Conservation (phyloP, 768 basidiomycete species). For the Termitomyces sp. region DNA sequence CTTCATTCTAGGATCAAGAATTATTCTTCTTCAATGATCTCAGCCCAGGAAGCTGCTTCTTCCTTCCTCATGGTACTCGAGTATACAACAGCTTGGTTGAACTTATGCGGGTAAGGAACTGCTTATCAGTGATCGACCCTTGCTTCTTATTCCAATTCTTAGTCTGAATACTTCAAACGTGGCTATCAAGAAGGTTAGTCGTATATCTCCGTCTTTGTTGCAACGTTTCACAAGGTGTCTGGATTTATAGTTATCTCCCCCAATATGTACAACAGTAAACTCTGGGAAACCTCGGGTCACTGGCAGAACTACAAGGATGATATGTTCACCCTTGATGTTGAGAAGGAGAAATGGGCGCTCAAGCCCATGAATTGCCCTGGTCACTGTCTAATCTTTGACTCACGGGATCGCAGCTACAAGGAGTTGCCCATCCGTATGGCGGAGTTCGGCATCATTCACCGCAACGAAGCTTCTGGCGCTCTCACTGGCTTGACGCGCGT, state of each 20-base stretch:
- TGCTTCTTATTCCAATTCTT: neutral
- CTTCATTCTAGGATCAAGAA: conserved; percentile 75
- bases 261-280: conserved; percentile 93
- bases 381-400: conserved; percentile 94
- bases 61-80: conserved; percentile 93
- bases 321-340: conserved; percentile 93
- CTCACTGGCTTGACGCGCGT: conserved; percentile 92
- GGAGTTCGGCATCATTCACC: conserved; percentile 95
- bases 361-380: conserved; percentile 99
- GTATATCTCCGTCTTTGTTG: neutral
- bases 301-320: conserved; percentile 98
- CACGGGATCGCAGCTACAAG: conserved; percentile 88
- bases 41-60: conserved; percentile 94
- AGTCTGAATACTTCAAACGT: conserved; percentile 93
- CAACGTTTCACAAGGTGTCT: neutral
- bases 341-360: conserved; percentile 94
- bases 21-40: conserved; percentile 98
- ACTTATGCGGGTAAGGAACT: conserved; percentile 72
- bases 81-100: conserved; percentile 95
- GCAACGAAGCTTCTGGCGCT: conserved; percentile 95
- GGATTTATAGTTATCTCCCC: conserved; percentile 80
- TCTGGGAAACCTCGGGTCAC: conserved; percentile 98
- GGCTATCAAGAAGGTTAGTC: conserved; percentile 87
- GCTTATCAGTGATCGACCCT: neutral
- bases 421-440: conserved; percentile 98